phyloP scores from a whole-genome alignment of 371 early-diverging fungal species.

The Nosema muscidifuracis region DNA sequence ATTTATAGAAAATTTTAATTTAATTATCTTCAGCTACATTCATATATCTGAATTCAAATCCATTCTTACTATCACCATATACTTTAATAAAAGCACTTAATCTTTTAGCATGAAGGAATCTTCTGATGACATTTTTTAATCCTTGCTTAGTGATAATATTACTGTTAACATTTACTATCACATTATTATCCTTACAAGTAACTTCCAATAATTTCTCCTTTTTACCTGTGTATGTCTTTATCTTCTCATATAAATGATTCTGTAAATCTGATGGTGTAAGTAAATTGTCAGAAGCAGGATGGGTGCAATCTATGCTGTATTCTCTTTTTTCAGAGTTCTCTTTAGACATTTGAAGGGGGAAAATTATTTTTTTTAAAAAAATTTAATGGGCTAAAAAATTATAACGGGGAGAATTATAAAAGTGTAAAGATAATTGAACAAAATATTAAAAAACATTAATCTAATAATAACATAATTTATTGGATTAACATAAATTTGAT shows the following conservation, averaged over 20 bases:
- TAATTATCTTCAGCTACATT: conserved; percentile 21
- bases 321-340: not conserved
- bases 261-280: conserved; percentile 24
- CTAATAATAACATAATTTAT: too few relatives aligned
- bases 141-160: conserved; percentile 29
- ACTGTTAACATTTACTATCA: conserved; percentile 9
- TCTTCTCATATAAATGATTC: conserved; percentile 25
- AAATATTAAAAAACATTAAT: too few relatives aligned
- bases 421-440: too few relatives aligned
- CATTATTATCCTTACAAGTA: not conserved
- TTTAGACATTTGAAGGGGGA: not conserved
- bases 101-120: conserved; percentile 32
- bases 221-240: conserved; percentile 27
- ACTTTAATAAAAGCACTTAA: conserved; percentile 24
- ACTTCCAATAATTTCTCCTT: conserved; percentile 32
- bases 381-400: too few relatives aligned
- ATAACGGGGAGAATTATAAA: too few relatives aligned
- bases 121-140: conserved; percentile 18
- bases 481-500: too few relatives aligned
- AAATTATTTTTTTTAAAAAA: too few relatives aligned
- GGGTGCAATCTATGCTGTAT: conserved; percentile 19
- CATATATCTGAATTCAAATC: conserved; percentile 33
- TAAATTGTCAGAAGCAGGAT: conserved; percentile 25
- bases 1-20: too few relatives aligned
- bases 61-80: conserved; percentile 22